These are phyloP conservation scores for Diutina catenulata DNA, from an alignment of 1,139 yeast genomes.

Conservation along the genomic window DNA sequence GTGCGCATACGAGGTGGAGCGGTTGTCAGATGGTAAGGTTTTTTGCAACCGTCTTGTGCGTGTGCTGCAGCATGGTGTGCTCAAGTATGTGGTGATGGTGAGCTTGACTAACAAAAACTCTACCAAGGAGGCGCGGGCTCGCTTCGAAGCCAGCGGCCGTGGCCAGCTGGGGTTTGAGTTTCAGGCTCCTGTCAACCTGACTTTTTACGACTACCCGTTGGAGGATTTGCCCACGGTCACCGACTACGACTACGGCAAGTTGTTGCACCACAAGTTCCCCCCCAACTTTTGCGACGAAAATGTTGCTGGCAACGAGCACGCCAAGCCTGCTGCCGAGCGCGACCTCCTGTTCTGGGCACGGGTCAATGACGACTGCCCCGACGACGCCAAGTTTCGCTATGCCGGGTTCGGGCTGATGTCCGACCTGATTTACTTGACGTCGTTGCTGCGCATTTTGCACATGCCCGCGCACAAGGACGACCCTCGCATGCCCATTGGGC, in stretches of 20 bases:
- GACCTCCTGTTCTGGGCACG: slow-evolving; percentile 30
- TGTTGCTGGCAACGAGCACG: slow-evolving; percentile 12
- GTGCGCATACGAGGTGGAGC: slow-evolving; percentile 24
- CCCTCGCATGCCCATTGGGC: slow-evolving; percentile 13
- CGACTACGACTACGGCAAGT: neutral
- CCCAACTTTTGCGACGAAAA: slow-evolving; percentile 1
- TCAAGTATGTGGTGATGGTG: slow-evolving; percentile 42
- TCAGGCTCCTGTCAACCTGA: slow-evolving; percentile 1
- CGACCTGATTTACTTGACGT: slow-evolving; percentile 46
- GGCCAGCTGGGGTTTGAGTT: slow-evolving; percentile 5
- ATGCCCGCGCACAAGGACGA: slow-evolving; percentile 12
- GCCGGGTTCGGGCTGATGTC: slow-evolving; percentile 54
- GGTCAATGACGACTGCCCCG: slow-evolving; percentile 20
- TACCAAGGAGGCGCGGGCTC: slow-evolving; percentile 10
- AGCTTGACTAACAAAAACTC: slow-evolving; percentile 34
- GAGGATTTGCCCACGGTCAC: neutral
- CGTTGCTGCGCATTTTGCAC: slow-evolving; percentile 22
- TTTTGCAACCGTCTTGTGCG: slow-evolving; percentile 49
- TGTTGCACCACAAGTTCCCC: slow-evolving; percentile 3
- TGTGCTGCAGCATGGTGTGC: slow-evolving; percentile 39
- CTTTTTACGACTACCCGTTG: neutral
- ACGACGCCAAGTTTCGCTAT: slow-evolving; percentile 31
- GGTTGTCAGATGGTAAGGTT: slow-evolving; percentile 39
- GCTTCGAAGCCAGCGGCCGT: neutral
- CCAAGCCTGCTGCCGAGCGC: slow-evolving; percentile 21